phyloP scores from a whole-genome alignment of 2,329 filamentous ascomycete genomes.

The Ophiostoma angusticollis region DNA sequence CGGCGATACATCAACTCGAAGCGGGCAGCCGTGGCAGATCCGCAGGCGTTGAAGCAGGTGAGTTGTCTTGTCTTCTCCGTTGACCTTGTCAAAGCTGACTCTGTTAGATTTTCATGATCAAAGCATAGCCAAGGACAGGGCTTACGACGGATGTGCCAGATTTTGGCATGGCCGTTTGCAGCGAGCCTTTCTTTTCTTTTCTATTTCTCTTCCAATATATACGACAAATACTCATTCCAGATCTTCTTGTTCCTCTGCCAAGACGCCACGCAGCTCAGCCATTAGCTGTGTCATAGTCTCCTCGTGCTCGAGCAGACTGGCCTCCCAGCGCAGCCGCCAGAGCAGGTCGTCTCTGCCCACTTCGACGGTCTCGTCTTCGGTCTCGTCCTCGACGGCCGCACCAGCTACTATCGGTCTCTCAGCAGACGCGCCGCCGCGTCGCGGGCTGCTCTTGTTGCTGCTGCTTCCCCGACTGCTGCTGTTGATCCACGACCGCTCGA shows the following conservation, averaged over 20 bases:
- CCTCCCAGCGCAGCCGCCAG: background rate
- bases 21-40: constrained; percentile 67
- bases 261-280: background rate
- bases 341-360: background rate
- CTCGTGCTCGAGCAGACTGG: background rate
- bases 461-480: background rate
- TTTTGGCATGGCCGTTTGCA: background rate
- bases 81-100: background rate
- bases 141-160: no score
- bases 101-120: constrained; percentile 15
- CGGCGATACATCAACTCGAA: constrained; percentile 83
- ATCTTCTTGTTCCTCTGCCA: no score
- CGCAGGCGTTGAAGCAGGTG: constrained; percentile 76
- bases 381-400: no score
- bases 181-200: background rate
- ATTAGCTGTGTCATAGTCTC: background rate
- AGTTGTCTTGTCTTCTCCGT: constrained; percentile 13
- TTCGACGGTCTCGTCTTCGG: background rate
- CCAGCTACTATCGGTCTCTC: no score
- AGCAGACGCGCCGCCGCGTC: no score
- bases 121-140: constrained; percentile 11
- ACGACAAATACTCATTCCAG: no score
- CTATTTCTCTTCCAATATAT: background rate
- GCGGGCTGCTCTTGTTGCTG: no score
- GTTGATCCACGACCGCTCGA: background rate